phyloP scores from a whole-genome alignment of 83 land plant genomes.

The Larix sibirica region DNA sequence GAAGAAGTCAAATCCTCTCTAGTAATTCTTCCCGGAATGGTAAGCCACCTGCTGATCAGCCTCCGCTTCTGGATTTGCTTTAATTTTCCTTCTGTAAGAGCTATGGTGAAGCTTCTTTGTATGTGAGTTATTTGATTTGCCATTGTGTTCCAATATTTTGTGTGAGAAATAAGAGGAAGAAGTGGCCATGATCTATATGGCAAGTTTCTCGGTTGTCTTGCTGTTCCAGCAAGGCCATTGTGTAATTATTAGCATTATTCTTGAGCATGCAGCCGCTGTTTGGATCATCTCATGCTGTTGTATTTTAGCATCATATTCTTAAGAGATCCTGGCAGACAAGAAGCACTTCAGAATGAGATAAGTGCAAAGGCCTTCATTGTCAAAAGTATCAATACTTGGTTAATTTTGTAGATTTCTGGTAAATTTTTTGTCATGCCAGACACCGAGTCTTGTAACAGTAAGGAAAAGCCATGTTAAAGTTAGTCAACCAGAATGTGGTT shows the following conservation, averaged over 20 bases:
- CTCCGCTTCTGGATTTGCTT: slow-evolving; percentile 78
- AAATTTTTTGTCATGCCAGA: background rate
- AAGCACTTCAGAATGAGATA: background rate
- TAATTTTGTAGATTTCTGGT: background rate
- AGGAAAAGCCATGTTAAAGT: background rate
- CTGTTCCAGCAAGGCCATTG: background rate
- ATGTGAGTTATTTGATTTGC: background rate
- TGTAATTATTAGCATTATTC: slow-evolving; percentile 7
- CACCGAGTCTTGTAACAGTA: slow-evolving; percentile 4
- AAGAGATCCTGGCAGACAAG: background rate
- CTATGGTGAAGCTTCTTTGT: background rate
- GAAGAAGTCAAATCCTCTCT: slow-evolving; percentile 33
- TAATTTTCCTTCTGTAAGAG: slow-evolving; percentile 16
- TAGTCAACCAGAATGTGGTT: background rate
- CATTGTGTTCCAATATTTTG: background rate
- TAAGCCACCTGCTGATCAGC: slow-evolving; percentile 47
- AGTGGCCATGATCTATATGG: background rate
- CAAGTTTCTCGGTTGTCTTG: background rate
- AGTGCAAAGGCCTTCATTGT: background rate
- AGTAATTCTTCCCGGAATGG: slow-evolving; percentile 34
- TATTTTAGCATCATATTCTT: slow-evolving; percentile 12
- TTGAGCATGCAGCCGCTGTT: background rate
- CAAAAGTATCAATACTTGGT: background rate
- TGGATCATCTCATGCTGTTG: background rate
- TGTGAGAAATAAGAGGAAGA: background rate